These are phyloP conservation scores for Salvia sclarea DNA, from an alignment of 305 asterid species.

Conservation along the genomic window DNA sequence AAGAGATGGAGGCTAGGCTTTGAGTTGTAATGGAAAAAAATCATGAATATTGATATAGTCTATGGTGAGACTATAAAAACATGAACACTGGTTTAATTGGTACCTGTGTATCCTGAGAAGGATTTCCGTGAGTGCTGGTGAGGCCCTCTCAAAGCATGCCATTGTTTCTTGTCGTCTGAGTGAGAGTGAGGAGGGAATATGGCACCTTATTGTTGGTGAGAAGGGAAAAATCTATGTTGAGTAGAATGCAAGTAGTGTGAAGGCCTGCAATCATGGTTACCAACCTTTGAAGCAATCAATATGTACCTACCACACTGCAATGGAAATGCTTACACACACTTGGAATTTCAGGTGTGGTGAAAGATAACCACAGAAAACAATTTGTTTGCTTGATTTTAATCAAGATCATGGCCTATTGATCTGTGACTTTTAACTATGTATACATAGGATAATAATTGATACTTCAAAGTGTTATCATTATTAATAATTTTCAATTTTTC, in stretches of 20 bases:
- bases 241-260: constrained; percentile 54
- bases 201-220: constrained; percentile 12
- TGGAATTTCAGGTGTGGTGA: not conserved
- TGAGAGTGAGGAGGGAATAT: constrained; percentile 3
- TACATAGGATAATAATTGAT: not conserved
- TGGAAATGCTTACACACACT: not conserved
- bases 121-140: constrained; percentile 83
- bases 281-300: constrained; percentile 64
- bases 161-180: constrained; percentile 28
- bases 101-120: constrained; percentile 76
- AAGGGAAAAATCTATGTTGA: constrained; percentile 38
- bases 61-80: not conserved
- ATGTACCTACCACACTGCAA: constrained; percentile 1
- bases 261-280: constrained; percentile 58
- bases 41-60: too few relatives aligned
- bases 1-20: not conserved
- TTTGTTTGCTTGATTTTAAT: not conserved
- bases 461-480: not conserved
- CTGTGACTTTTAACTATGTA: not conserved
- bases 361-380: not conserved
- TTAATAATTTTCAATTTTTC: too few relatives aligned
- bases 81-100: not conserved
- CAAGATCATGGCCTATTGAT: not conserved
- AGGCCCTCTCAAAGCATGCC: constrained; percentile 80
- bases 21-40: too few relatives aligned